Conservation (phyloP, 345 rosid species). For the Erodium maritimum region DNA sequence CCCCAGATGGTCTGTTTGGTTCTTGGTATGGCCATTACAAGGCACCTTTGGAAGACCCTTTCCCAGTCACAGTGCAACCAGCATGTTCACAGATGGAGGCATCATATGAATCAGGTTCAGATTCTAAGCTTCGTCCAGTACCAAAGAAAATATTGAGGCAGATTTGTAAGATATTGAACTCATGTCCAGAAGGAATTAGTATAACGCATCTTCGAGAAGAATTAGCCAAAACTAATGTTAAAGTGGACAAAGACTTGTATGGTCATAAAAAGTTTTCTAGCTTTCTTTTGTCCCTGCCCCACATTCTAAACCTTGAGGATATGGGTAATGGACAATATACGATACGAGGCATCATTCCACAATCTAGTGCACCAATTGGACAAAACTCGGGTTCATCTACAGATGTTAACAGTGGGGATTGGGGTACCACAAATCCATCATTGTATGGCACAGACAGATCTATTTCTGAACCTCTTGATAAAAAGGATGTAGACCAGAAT, state of each 20-base stretch:
- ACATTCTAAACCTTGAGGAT: slow-evolving; percentile 28
- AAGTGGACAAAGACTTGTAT: slow-evolving; percentile 34
- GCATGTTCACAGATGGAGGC: slow-evolving; percentile 18
- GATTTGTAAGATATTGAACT: slow-evolving; percentile 32
- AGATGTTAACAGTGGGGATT: not conserved
- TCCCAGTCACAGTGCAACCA: slow-evolving; percentile 24
- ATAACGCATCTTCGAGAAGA: slow-evolving; percentile 32
- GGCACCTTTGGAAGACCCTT: slow-evolving; percentile 61
- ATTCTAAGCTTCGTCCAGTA: slow-evolving; percentile 16
- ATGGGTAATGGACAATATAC: slow-evolving; percentile 23
- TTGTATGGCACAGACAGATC: too few relatives aligned
- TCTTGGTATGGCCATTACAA: slow-evolving; percentile 88
- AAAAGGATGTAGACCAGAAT: slow-evolving; percentile 17
- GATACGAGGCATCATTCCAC: slow-evolving; percentile 16
- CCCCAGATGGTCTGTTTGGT: slow-evolving; percentile 85
- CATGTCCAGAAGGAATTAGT: slow-evolving; percentile 34
- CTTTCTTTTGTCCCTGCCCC: slow-evolving; percentile 53
- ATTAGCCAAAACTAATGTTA: slow-evolving; percentile 25
- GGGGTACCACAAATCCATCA: not conserved
- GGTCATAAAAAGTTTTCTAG: slow-evolving; percentile 43
- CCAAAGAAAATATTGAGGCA: slow-evolving; percentile 37
- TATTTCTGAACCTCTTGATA: slow-evolving; percentile 6
- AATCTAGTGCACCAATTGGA: slow-evolving; percentile 22
- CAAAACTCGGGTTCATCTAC: slow-evolving; percentile 4
- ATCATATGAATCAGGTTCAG: slow-evolving; percentile 13